These are phyloP conservation scores for Ustilago crameri DNA, from an alignment of 1,284 basidiomycete species.

Conservation along the genomic window DNA sequence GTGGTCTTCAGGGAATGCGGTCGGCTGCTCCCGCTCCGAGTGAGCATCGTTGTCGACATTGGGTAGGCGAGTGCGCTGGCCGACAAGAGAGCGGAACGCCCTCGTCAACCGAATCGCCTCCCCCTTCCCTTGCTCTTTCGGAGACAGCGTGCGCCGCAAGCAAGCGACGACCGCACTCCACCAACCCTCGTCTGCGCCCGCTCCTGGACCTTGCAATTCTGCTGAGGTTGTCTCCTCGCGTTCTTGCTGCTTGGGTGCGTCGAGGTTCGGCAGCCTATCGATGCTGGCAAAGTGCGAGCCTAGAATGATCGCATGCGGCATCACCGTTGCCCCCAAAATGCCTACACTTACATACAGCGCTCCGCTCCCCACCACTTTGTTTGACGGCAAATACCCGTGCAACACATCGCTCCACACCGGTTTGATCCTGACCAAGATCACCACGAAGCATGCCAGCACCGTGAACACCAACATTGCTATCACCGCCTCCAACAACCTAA, in stretches of 20 bases:
- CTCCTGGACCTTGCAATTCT: too few species aligned
- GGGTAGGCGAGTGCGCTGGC: constrained; percentile 3
- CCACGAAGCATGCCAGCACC: constrained; percentile 77
- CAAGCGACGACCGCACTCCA: constrained; percentile 18
- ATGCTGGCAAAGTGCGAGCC: constrained; percentile 75
- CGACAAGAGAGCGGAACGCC: constrained; percentile 24
- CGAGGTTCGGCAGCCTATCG: constrained; percentile 44
- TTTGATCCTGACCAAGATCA: constrained; percentile 79
- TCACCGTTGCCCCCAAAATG: constrained; percentile 73
- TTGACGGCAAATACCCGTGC: constrained; percentile 81
- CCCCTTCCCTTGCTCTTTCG: constrained; percentile 20
- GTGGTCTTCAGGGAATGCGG: constrained; percentile 8
- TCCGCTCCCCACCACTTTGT: constrained; percentile 73
- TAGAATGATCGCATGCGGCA: constrained; percentile 90
- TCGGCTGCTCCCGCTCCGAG: background rate
- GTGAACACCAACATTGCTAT: constrained; percentile 73
- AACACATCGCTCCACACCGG: constrained; percentile 84
- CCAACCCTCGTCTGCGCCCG: constrained; percentile 1
- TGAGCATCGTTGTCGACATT: constrained; percentile 7
- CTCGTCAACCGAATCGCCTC: constrained; percentile 20
- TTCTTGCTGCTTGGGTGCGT: background rate
- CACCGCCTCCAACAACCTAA: constrained; percentile 75
- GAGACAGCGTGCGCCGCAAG: constrained; percentile 6
- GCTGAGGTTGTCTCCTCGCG: too few species aligned
- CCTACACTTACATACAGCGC: constrained; percentile 81